Conservation (phyloP, 805 yeast species). For the Candida sakaeoensis region DNA sequence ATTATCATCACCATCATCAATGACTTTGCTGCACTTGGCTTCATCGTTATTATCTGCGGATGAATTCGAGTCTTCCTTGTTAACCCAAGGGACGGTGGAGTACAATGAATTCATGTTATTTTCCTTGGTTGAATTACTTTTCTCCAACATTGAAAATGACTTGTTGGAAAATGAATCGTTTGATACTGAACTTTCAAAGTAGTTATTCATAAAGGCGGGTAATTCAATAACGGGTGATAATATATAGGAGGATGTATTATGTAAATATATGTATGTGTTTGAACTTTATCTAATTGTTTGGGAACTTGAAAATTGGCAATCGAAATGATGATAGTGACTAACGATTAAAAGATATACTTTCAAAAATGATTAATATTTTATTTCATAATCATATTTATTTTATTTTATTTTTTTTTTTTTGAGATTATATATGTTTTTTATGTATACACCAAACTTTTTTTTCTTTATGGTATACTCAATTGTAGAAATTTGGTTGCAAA, state of each 20-base stretch:
- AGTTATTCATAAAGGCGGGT: constrained; percentile 1
- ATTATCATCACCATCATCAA: not conserved
- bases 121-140: constrained; percentile 4
- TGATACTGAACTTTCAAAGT: constrained; percentile 3
- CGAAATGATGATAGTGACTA: too few species aligned
- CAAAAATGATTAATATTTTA: too few species aligned
- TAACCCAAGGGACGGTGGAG: constrained; percentile 5
- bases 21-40: not conserved
- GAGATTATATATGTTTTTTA: not conserved
- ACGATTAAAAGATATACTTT: too few species aligned
- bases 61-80: constrained; percentile 5
- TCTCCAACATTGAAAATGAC: constrained; percentile 5
- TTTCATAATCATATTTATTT: too few species aligned
- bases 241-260: too few species aligned
- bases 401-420: not conserved
- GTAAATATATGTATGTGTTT: too few species aligned
- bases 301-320: too few species aligned
- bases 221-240: not conserved
- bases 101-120: constrained; percentile 9
- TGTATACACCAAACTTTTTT: too few species aligned
- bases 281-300: too few species aligned
- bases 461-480: not conserved
- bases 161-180: constrained; percentile 5
- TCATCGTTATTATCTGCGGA: not conserved
- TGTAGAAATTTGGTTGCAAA: not conserved